phyloP scores from a whole-genome alignment of 139 green algal species.

The Chlorella vulgaris region DNA sequence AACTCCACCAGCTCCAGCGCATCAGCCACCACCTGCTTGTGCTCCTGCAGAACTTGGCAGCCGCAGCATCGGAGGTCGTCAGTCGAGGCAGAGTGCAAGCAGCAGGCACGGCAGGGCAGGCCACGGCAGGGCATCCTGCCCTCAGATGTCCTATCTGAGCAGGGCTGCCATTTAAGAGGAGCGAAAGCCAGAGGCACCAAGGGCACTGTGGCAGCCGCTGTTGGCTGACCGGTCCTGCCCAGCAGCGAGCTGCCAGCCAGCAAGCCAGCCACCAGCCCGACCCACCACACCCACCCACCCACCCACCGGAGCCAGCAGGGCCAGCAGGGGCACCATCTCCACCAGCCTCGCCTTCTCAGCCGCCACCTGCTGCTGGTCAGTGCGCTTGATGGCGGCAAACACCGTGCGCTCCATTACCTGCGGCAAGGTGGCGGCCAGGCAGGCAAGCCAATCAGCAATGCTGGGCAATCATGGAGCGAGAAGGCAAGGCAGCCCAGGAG shows the following conservation, averaged over 20 bases:
- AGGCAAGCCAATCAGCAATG: neutral
- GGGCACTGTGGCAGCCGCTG: neutral
- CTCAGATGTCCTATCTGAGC: too few species aligned
- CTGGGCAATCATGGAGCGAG: neutral
- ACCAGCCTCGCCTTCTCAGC: slow-evolving; percentile 67
- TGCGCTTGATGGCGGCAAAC: slow-evolving; percentile 82
- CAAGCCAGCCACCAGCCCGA: neutral
- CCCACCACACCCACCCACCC: neutral
- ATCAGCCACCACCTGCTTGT: slow-evolving; percentile 78
- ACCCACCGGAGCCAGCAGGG: slow-evolving; percentile 60
- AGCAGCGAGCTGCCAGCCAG: neutral
- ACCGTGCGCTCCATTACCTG: slow-evolving; percentile 80
- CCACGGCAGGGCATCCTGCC: neutral
- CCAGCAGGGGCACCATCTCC: slow-evolving; percentile 72
- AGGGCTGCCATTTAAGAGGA: too few species aligned
- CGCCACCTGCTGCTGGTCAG: slow-evolving; percentile 58
- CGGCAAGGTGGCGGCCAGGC: neutral
- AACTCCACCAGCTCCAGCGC: slow-evolving; percentile 72
- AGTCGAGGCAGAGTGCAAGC: neutral
- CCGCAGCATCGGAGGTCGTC: neutral
- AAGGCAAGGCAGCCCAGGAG: too few species aligned
- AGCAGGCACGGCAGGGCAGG: slow-evolving; percentile 68
- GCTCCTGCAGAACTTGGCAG: slow-evolving; percentile 64
- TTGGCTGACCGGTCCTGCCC: neutral
- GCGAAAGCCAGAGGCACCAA: neutral